Evolutionary conservation across 73 alveolate genomes (phyloP).

Genomic region (Paramecium sexaurelia): DNA sequence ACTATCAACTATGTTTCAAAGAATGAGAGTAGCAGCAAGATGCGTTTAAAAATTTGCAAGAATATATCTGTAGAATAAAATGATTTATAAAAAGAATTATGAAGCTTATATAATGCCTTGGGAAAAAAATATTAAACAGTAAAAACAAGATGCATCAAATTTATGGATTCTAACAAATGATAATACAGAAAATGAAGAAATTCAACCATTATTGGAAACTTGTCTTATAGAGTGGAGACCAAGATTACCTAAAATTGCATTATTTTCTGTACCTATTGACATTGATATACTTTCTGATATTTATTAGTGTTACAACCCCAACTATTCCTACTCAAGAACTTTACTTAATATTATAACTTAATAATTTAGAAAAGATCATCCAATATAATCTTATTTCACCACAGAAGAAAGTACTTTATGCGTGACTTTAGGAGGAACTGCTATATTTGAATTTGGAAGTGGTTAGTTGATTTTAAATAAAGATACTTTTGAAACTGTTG

Average conservation of each 20-base stretch:
- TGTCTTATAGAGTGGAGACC: conserved; percentile 37
- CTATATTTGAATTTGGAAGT: conserved; percentile 46
- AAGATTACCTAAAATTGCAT: conserved; percentile 28
- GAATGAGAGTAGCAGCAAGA: conserved; percentile 70
- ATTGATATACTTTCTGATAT: conserved; percentile 48
- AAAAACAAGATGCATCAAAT: conserved; percentile 6
- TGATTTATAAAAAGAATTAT: background rate
- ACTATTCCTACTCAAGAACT: conserved; percentile 37
- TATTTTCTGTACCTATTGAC: conserved; percentile 23
- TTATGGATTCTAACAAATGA: conserved; percentile 42
- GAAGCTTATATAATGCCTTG: background rate
- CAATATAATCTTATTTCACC: conserved; percentile 6
- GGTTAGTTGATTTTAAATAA: conserved; percentile 4
- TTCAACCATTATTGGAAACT: background rate
- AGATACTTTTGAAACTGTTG: conserved; percentile 6
- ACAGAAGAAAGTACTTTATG: conserved; percentile 41
- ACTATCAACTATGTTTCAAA: conserved; percentile 69
- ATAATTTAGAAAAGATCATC: conserved; percentile 46
- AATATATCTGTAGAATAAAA: background rate
- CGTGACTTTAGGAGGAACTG: conserved; percentile 29
- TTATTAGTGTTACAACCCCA: conserved; percentile 14
- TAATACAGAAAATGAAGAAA: background rate
- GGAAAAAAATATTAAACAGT: conserved; percentile 16
- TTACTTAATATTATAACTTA: background rate
- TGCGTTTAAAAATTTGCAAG: conserved; percentile 37